Evolutionary conservation across 2,329 filamentous ascomycete genomes (phyloP).

Genomic region (Raffaelea ambrosiae): DNA sequence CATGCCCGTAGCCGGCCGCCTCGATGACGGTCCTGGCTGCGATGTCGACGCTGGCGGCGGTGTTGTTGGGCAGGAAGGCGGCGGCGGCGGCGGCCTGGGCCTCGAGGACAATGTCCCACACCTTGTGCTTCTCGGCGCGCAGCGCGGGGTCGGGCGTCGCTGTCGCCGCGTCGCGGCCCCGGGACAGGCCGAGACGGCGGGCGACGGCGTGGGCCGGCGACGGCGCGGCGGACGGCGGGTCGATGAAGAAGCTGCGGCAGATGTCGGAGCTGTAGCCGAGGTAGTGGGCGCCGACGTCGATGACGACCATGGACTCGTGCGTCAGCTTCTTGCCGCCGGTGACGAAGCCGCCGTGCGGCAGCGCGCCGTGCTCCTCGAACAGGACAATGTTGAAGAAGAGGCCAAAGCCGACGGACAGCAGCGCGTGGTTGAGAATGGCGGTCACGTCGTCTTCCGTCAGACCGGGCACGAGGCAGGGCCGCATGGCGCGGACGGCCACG

Average conservation of each 20-base stretch:
- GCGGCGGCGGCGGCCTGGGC: constrained; percentile 48
- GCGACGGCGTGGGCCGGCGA: no score
- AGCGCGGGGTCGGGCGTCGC: constrained; percentile 10
- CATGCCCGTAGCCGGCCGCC: constrained; percentile 47
- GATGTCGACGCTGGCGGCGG: constrained; percentile 51
- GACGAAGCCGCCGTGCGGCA: constrained; percentile 45
- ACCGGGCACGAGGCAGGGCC: constrained; percentile 42
- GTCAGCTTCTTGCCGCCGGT: constrained; percentile 42
- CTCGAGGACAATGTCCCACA: constrained; percentile 54
- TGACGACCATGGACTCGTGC: constrained; percentile 48
- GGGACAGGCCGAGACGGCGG: no score
- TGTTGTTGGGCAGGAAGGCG: constrained; percentile 40
- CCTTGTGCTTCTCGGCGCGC: constrained; percentile 40
- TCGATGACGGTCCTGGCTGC: constrained; percentile 50
- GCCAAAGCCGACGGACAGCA: constrained; percentile 44
- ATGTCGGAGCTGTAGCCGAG: constrained; percentile 57
- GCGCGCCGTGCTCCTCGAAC: constrained; percentile 46
- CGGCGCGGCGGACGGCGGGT: constrained; percentile 15
- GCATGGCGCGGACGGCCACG: constrained; percentile 44
- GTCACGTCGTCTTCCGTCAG: constrained; percentile 51
- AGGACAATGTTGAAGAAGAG: constrained; percentile 58
- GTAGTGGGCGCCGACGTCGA: constrained; percentile 55
- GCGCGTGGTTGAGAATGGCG: constrained; percentile 43
- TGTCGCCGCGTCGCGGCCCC: no score
- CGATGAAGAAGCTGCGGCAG: constrained; percentile 52